Evolutionary conservation across 805 yeast genomes (phyloP), one percentile per base, ranked within the genome.

Genomic region (Scheffersomyces coipomensis): DNA sequence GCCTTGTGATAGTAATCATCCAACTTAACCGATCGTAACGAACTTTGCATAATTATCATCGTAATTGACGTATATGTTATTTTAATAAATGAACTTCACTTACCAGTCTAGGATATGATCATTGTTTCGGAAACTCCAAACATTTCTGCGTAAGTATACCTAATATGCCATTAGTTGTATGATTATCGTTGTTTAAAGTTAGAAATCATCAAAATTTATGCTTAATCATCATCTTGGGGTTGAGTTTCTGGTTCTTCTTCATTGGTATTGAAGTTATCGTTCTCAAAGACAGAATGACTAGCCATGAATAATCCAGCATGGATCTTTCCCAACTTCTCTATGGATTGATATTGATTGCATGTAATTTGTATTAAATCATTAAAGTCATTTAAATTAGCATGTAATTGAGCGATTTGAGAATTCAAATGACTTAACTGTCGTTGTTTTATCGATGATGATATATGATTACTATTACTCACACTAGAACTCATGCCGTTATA

Each of bases 251-350:
- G 7, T 12, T 27, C 30, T 13, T 27, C 30, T 27, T 27, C 30
- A 15, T 27, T 27, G 5, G 18, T 16, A 31, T 22, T 43, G 40
- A 62, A 63, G 39, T 60, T 60, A 33, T 63, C 68, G 37, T 56
- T 58, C 25, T 65, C 73, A 46, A 66, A 68, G 15, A 68, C 73
- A 4, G 62, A 55, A 46, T 66, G 67, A 45, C 70, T 59, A 10
- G 73, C 73, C 71, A 66, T 66, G 41, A 67, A 66, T 43, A 80
- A 57, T 10, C 78, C 60, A 2, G 82, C 83, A 44, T 80, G 85
- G 50, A 76, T 62, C 34, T 76, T 66, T 3, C 84, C 86, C 29
- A 81, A 56, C 40, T 68, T 65, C 48, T 76, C 71, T 24, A 81
- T 76, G 18, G 69, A 62, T 41, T 72, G 68, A 27, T 74, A 78